Conservation (phyloP, 83 land plant species). For the Diphasiastrum complanatum region DNA sequence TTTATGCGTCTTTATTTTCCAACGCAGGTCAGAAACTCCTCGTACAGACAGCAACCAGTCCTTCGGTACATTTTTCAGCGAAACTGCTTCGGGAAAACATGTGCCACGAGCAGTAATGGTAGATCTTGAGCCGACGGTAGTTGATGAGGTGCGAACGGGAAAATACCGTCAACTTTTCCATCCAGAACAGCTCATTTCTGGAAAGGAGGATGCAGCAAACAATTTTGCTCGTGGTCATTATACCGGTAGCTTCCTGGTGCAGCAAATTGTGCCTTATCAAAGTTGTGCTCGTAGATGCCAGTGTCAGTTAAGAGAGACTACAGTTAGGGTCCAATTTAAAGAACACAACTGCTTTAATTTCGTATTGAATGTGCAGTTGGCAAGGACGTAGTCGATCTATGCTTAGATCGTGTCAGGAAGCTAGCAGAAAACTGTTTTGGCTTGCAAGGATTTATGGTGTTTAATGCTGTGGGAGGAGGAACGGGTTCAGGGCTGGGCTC, state of each 20-base stretch:
- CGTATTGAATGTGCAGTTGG: conserved; percentile 22
- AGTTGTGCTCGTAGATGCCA: neutral
- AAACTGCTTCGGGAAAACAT: conserved; percentile 44
- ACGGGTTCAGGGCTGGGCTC: conserved; percentile 32
- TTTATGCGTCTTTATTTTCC: too few species aligned
- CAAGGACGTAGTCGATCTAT: conserved; percentile 33
- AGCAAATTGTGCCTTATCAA: neutral
- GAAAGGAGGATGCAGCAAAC: neutral
- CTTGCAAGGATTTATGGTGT: conserved; percentile 26
- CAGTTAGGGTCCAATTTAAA: too few species aligned
- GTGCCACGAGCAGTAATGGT: conserved; percentile 41
- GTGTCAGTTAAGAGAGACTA: neutral
- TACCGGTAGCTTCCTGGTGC: neutral
- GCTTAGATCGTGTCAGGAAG: conserved; percentile 21
- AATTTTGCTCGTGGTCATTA: conserved; percentile 3
- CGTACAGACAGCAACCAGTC: conserved; percentile 31
- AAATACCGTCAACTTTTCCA: conserved; percentile 11
- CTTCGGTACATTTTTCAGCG: conserved; percentile 44
- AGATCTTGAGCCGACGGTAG: conserved; percentile 32
- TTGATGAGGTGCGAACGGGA: conserved; percentile 27
- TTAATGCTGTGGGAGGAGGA: conserved; percentile 27
- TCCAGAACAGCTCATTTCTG: conserved; percentile 9
- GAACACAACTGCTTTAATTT: too few species aligned
- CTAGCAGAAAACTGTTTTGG: conserved; percentile 28
- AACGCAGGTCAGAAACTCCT: conserved; percentile 26